A percentile compares a stretch with the other conserved stretches of the same genome.
Conservation (phyloP, 2,329 filamentous ascomycete species). For the Calonectria montana region DNA sequence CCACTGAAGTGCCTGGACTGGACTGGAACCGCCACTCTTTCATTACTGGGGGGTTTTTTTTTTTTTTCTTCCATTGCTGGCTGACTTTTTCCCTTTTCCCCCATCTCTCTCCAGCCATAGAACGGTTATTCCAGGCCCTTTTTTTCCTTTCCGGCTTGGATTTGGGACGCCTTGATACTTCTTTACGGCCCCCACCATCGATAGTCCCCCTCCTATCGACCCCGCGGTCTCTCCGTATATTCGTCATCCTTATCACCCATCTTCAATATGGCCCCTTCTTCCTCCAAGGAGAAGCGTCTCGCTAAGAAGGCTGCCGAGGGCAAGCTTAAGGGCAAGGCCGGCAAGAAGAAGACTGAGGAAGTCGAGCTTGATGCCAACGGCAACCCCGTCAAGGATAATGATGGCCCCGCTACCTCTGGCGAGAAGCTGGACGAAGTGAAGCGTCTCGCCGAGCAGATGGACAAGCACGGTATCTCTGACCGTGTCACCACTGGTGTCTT, state of each 20-base stretch:
- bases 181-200: conserved; percentile 32
- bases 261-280: conserved; percentile 70
- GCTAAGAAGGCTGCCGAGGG: conserved; percentile 79
- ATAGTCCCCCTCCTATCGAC: conserved; percentile 42
- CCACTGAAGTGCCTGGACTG: conserved; percentile 36
- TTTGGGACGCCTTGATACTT: conserved; percentile 21
- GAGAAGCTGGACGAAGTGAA: conserved; percentile 84
- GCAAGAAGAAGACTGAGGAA: conserved; percentile 79
- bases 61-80: conserved; percentile 38
- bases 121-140: conserved; percentile 38
- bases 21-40: conserved; percentile 44
- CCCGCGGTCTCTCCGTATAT: conserved; percentile 35
- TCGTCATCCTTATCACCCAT: conserved; percentile 22
- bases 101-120: conserved; percentile 32
- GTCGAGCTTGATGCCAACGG: conserved; percentile 73
- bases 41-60: conserved; percentile 39
- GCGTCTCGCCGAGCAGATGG: conserved; percentile 91
- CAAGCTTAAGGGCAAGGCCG: conserved; percentile 74
- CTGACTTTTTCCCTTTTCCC: conserved; percentile 30
- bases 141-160: conserved; percentile 37
- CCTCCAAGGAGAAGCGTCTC: conserved; percentile 78
- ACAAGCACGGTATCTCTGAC: conserved; percentile 95
- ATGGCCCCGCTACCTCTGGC: conserved; percentile 75
- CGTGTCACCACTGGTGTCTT: conserved; percentile 98
- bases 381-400: conserved; percentile 62